Conservation (phyloP, 2,329 filamentous ascomycete species). For the Alternaria infectoria region DNA sequence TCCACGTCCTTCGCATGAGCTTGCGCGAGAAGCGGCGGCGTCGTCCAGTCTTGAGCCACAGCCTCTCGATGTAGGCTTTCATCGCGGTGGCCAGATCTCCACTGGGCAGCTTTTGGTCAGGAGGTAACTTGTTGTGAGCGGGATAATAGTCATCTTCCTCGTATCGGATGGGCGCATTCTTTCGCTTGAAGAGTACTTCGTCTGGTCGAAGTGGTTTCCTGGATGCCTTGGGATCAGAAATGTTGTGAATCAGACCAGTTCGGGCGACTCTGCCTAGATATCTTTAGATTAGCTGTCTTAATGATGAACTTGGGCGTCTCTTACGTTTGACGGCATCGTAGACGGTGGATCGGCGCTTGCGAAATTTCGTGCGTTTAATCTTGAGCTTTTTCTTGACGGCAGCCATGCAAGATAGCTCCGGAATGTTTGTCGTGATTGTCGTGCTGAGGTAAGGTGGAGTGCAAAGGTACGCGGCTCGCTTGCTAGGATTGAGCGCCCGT, state of each 20-base stretch:
- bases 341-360: conserved; percentile 59
- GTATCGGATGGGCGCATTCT: conserved; percentile 69
- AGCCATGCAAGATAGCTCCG: conserved; percentile 2
- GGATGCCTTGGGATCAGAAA: conserved; percentile 47
- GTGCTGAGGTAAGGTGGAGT: background rate
- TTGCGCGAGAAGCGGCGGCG: background rate
- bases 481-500: conserved; percentile 9
- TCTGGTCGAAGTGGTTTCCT: conserved; percentile 65
- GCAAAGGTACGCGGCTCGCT: conserved; percentile 1
- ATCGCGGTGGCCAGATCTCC: conserved; percentile 73
- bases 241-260: conserved; percentile 51
- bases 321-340: conserved; percentile 77
- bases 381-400: background rate
- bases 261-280: conserved; percentile 19
- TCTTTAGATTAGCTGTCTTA: background rate
- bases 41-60: conserved; percentile 57
- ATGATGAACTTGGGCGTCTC: background rate
- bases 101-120: conserved; percentile 64
- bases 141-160: conserved; percentile 75
- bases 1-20: conserved; percentile 48
- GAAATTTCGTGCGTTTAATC: background rate
- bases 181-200: conserved; percentile 71
- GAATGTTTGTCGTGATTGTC: background rate
- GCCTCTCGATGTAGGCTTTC: conserved; percentile 71
- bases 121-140: conserved; percentile 64